These are phyloP conservation scores for Cydonia oblonga DNA, from an alignment of 331 rosid species.

Conservation along the genomic window DNA sequence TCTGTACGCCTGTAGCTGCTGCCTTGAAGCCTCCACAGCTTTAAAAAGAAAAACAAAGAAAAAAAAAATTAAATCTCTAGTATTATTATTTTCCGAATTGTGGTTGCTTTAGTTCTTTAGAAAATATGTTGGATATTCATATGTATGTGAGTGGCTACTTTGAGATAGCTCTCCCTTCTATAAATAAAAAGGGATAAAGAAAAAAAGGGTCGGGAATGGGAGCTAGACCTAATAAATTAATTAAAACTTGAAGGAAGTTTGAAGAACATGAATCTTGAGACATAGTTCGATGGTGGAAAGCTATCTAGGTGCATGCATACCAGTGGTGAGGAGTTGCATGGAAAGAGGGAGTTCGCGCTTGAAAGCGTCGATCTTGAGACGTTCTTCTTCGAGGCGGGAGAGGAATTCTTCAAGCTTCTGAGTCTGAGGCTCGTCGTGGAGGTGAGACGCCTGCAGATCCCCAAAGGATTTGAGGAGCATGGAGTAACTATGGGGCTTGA, in stretches of 20 bases:
- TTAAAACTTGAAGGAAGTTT: not conserved
- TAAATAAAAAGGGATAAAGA: slow-evolving; percentile 13
- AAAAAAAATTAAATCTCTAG: not conserved
- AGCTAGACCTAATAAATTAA: not conserved
- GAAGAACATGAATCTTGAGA: slow-evolving; percentile 1
- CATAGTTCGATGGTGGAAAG: not conserved
- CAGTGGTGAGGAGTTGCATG: slow-evolving; percentile 96
- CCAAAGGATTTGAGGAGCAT: slow-evolving; percentile 66
- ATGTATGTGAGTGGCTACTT: not conserved
- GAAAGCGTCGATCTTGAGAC: slow-evolving; percentile 95
- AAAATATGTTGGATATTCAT: not conserved
- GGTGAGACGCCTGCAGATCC: slow-evolving; percentile 19
- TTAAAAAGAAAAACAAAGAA: not conserved
- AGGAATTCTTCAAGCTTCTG: slow-evolving; percentile 74
- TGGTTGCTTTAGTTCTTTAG: slow-evolving; percentile 2
- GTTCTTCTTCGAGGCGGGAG: slow-evolving; percentile 78
- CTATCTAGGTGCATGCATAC: slow-evolving; percentile 20
- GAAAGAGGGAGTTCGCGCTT: slow-evolving; percentile 99
- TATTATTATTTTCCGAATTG: not conserved
- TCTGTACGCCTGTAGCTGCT: slow-evolving; percentile 51
- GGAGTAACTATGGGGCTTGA: slow-evolving; percentile 68
- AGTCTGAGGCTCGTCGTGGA: slow-evolving; percentile 20
- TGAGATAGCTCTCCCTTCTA: slow-evolving; percentile 17
- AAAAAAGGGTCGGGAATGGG: slow-evolving; percentile 3
- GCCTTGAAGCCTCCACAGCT: slow-evolving; percentile 83